Evolutionary conservation across 352 stramenopile species (phyloP).

Genomic region (Pythium pectinolyticum): DNA sequence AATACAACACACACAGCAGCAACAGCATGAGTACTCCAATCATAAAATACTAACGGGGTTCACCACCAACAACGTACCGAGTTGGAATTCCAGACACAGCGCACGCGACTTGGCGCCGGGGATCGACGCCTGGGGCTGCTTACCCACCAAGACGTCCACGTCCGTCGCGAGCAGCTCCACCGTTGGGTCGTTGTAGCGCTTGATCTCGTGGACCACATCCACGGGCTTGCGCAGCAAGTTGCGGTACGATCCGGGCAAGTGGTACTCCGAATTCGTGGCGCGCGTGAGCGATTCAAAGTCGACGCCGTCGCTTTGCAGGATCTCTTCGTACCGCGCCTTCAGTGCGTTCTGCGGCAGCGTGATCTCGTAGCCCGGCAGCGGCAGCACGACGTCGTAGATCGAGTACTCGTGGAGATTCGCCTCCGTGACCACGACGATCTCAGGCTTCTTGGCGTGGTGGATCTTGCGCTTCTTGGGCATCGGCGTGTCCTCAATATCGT

Average conservation of each 20-base stretch:
- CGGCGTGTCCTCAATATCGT: conserved; percentile 28
- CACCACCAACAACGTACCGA: conserved; percentile 37
- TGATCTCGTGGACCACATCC: conserved; percentile 90
- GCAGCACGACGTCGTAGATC: conserved; percentile 96
- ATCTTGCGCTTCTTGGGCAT: conserved; percentile 38
- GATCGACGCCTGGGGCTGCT: conserved; percentile 45
- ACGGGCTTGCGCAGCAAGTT: conserved; percentile 90
- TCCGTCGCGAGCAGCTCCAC: conserved; percentile 94
- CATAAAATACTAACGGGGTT: neutral
- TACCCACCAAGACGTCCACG: conserved; percentile 70
- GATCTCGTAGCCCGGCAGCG: conserved; percentile 92
- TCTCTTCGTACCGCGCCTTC: conserved; percentile 63
- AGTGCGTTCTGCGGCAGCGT: conserved; percentile 84
- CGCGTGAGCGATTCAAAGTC: conserved; percentile 67
- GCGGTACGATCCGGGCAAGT: conserved; percentile 92
- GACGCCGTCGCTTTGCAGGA: conserved; percentile 57
- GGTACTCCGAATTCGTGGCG: conserved; percentile 88
- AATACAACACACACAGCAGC: conserved; percentile 1
- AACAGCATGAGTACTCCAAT: neutral
- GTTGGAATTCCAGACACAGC: conserved; percentile 80
- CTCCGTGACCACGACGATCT: conserved; percentile 67
- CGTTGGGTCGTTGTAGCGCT: conserved; percentile 91
- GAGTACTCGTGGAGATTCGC: conserved; percentile 90
- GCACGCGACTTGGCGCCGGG: conserved; percentile 58
- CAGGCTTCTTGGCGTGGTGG: conserved; percentile 4